Percentiles rank a stretch among this genome's conserved stretches.
phyloP scores from a whole-genome alignment of 768 basidiomycete genomes.

The Obba rivulosa region DNA sequence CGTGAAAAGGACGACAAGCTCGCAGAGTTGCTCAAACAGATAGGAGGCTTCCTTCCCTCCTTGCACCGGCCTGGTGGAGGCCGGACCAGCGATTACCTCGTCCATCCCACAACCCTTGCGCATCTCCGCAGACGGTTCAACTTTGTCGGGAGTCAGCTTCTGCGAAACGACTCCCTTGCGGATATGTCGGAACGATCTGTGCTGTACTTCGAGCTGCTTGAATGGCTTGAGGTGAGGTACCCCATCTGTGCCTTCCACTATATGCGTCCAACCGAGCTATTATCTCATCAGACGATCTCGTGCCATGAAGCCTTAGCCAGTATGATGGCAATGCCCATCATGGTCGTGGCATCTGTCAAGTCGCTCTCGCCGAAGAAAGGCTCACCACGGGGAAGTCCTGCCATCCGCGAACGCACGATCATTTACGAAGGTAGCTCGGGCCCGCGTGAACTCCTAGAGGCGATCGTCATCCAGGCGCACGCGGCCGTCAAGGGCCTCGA shows the following conservation, averaged over 20 bases:
- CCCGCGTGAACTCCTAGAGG: conserved; percentile 88
- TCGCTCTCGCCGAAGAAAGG: conserved; percentile 53
- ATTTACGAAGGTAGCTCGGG: conserved; percentile 88
- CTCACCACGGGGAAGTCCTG: conserved; percentile 35
- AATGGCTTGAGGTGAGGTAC: conserved; percentile 79
- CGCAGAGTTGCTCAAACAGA: conserved; percentile 56
- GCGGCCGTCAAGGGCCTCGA: conserved; percentile 88
- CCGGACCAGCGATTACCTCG: conserved; percentile 82
- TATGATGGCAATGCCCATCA: conserved; percentile 97
- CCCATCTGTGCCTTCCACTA: conserved; percentile 1
- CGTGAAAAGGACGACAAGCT: conserved; percentile 69
- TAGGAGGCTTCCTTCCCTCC: conserved; percentile 83
- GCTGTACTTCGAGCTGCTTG: conserved; percentile 84
- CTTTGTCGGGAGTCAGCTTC: conserved; percentile 75
- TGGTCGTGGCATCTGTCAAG: conserved; percentile 73
- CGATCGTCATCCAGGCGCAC: conserved; percentile 86
- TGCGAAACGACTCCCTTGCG: conserved; percentile 87
- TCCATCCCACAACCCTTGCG: conserved; percentile 88
- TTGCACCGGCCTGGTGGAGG: conserved; percentile 71
- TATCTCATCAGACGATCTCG: conserved; percentile 69
- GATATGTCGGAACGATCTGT: conserved; percentile 89
- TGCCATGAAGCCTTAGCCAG: conserved; percentile 89
- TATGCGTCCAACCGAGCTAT: not conserved
- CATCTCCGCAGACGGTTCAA: conserved; percentile 91
- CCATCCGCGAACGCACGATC: conserved; percentile 75